Base-by-base conservation (phyloP, 2,329 filamentous ascomycete species). In the Ilyonectria sp. region DNA sequence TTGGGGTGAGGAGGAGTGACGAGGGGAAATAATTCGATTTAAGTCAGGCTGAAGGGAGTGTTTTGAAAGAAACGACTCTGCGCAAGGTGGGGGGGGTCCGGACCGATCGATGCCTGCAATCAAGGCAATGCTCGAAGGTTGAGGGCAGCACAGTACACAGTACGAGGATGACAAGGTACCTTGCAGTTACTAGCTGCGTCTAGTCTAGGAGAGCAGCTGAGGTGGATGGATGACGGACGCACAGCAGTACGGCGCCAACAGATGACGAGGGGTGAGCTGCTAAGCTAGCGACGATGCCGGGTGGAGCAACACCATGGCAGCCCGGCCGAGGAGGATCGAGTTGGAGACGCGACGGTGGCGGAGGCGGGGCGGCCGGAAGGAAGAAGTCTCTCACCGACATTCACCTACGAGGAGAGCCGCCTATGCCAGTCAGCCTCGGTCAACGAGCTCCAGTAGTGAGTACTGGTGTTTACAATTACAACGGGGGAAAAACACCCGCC, bases 311-410 rank as follows among this genome's bases (percentile, higher is more conserved):
- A 60, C 52, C 52, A 56, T 62, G 35, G n/a, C 44, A 56, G 37
- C 44, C 44, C 46, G 57, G 49, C 57, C 52, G 31, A 21, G 26
- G 46, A 58, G 58, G 61, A 19, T 59, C 54, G 10, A 35, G 40
- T 31, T 58, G 55, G 55, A 58, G 37, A 59, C 21, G 44, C 31
- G 29, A 64, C 55, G 62, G 62, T 54, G 49, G 55, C 37, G 56
- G 53, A 63, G 54, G 62, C 55, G 55, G 62, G 56, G 62, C 61
- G 55, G 56, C 49, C 61, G 55, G 50, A 57, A 52, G 50, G 53
- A 43, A 49, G 33, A 58, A 54, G 47, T 29, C 31, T 59, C 46
- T 62, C 66, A 68, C 66, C 66, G 66, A 68, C 62, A 65, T 68
- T 68, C 62, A 65, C 58, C 57, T 35, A 31, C 23, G 10, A 35